A percentile compares a stretch with the other conserved stretches of the same genome.
phyloP scores from a whole-genome alignment of 495 filamentous ascomycete species.

The Thermochaetoides thermophila region DNA sequence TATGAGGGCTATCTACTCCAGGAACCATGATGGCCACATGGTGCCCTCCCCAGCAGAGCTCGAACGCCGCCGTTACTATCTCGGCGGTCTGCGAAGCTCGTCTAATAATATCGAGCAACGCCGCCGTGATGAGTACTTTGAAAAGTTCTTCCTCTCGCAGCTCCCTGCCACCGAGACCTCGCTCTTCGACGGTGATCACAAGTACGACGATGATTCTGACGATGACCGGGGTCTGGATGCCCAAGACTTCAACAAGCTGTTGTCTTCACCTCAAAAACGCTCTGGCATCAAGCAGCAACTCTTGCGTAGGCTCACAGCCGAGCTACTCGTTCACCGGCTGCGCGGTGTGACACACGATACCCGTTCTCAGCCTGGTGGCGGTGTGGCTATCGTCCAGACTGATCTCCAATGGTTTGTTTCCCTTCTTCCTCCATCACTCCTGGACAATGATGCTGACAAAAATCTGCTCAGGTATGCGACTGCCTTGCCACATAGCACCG shows the following conservation, averaged over 20 bases:
- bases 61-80: conserved; percentile 10
- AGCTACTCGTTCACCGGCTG: conserved; percentile 40
- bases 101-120: conserved; percentile 8
- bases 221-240: not conserved
- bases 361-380: conserved; percentile 19
- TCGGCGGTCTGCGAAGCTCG: conserved; percentile 4
- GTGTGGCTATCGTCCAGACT: conserved; percentile 47
- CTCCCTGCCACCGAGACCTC: conserved; percentile 34
- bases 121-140: conserved; percentile 12
- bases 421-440: not conserved
- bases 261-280: conserved; percentile 6
- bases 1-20: conserved; percentile 14
- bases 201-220: conserved; percentile 13
- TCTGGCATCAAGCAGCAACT: conserved; percentile 41
- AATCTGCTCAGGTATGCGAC: conserved; percentile 27
- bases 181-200: conserved; percentile 14
- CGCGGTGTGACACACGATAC: conserved; percentile 13
- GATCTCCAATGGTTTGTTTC: conserved; percentile 43
- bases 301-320: conserved; percentile 43
- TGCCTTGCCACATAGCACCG: conserved; percentile 43
- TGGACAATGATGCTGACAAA: not conserved
- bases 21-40: conserved; percentile 4
- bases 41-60: conserved; percentile 5
- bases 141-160: conserved; percentile 27
- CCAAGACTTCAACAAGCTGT: not conserved